phyloP scores from a whole-genome alignment of 1,284 basidiomycete species.

The Malassezia brasiliensis region DNA sequence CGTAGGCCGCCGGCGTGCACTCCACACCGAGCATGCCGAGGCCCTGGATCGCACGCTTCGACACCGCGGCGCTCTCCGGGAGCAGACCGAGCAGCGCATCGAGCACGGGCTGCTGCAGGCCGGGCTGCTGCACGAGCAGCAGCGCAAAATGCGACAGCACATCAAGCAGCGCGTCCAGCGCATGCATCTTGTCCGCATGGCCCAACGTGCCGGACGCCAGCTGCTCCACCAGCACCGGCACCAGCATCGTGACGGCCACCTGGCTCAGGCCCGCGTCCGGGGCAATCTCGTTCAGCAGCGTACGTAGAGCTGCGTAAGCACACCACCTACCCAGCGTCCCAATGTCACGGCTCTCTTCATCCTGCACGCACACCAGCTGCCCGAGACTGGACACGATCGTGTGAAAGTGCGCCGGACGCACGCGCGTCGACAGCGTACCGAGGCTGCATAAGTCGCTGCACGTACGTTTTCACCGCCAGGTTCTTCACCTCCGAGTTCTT shows the following conservation, averaged over 20 bases:
- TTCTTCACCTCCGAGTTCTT: slow-evolving; percentile 97
- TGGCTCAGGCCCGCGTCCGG: not conserved
- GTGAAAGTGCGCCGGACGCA: slow-evolving; percentile 71
- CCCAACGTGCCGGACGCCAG: slow-evolving; percentile 25
- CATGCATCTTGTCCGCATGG: not conserved
- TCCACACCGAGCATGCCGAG: slow-evolving; percentile 61
- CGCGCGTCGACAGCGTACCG: slow-evolving; percentile 74
- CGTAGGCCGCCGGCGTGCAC: slow-evolving; percentile 23
- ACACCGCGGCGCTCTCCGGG: slow-evolving; percentile 21
- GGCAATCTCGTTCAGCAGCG: slow-evolving; percentile 1
- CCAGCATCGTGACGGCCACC: not conserved
- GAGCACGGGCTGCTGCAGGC: not conserved
- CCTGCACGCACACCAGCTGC: slow-evolving; percentile 69
- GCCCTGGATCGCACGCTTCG: slow-evolving; percentile 33
- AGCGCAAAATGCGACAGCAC: not conserved
- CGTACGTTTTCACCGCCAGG: slow-evolving; percentile 81
- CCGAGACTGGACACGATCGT: slow-evolving; percentile 76
- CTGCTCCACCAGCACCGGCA: slow-evolving; percentile 53
- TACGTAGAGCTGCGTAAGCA: slow-evolving; percentile 1
- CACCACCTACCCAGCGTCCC: slow-evolving; percentile 62
- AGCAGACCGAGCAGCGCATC: slow-evolving; percentile 7
- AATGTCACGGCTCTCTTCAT: slow-evolving; percentile 84
- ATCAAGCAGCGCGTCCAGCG: slow-evolving; percentile 8
- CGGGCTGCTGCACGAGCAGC: not conserved
- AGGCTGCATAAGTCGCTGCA: slow-evolving; percentile 53